These are phyloP conservation scores for Boletales sp. DNA, from an alignment of 768 basidiomycete genomes.

Conservation along the genomic window DNA sequence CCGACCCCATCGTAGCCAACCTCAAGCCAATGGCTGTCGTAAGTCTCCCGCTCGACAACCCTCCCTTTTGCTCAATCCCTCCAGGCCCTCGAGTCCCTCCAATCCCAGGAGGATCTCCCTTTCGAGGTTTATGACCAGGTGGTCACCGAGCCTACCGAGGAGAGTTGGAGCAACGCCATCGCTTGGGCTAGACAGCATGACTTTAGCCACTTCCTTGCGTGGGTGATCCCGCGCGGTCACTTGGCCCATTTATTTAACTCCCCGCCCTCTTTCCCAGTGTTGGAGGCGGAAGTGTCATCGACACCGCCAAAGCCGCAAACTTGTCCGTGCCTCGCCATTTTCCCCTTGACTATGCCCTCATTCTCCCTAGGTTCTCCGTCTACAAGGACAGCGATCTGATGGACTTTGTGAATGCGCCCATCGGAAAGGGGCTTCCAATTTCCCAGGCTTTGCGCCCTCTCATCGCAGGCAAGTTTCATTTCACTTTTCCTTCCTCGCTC, in stretches of 20 bases:
- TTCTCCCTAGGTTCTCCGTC: slow-evolving; percentile 63
- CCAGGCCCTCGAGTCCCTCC: slow-evolving; percentile 77
- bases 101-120: slow-evolving; percentile 68
- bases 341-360: slow-evolving; percentile 2
- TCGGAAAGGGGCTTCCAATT: slow-evolving; percentile 90
- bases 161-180: slow-evolving; percentile 85
- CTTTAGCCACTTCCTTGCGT: slow-evolving; percentile 94
- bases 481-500: background rate
- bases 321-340: slow-evolving; percentile 45
- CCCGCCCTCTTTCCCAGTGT: slow-evolving; percentile 44
- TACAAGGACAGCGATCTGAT: slow-evolving; percentile 91
- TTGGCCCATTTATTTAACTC: background rate
- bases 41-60: slow-evolving; percentile 23
- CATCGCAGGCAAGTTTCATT: slow-evolving; percentile 60
- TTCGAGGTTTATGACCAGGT: slow-evolving; percentile 83
- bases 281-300: slow-evolving; percentile 93
- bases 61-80: background rate
- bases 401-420: slow-evolving; percentile 96
- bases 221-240: slow-evolving; percentile 27
- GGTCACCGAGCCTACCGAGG: slow-evolving; percentile 89
- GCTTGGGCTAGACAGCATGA: slow-evolving; percentile 81
- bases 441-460: slow-evolving; percentile 70
- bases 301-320: slow-evolving; percentile 95
- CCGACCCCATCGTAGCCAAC: slow-evolving; percentile 81
- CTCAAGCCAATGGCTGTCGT: slow-evolving; percentile 82